phyloP scores from a whole-genome alignment of 164 flowering plant species.

The Chloranthus sessilifolius region DNA sequence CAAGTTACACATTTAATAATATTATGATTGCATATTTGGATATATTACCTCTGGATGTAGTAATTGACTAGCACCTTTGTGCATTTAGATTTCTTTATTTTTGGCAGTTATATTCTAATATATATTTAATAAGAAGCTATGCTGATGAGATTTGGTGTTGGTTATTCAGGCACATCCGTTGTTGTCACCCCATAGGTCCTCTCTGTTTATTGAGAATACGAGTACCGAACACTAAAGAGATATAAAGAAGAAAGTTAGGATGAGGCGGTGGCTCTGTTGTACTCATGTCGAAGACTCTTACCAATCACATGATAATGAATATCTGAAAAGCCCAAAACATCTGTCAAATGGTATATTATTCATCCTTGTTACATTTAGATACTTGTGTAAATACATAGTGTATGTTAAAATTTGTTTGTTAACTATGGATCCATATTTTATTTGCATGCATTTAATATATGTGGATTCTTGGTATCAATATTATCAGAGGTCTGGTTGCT shows the following conservation, averaged over 20 bases:
- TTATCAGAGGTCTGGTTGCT: background rate
- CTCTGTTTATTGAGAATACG: no score
- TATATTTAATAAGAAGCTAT: no score
- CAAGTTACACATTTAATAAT: no score
- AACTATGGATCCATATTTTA: background rate
- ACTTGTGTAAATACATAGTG: background rate
- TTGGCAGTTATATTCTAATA: no score
- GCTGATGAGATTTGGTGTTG: no score
- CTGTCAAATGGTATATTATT: conserved; percentile 13
- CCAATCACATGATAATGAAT: conserved; percentile 15
- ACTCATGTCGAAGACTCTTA: conserved; percentile 13
- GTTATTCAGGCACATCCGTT: no score
- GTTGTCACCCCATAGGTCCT: no score
- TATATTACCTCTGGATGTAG: no score
- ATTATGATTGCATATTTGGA: no score
- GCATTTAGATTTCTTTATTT: no score
- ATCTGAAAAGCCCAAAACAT: conserved; percentile 12
- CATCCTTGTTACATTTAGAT: background rate
- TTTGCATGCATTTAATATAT: background rate
- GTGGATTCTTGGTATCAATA: background rate
- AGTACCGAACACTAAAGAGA: no score
- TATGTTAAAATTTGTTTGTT: background rate
- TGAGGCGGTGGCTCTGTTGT: conserved; percentile 27
- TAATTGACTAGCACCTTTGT: no score
- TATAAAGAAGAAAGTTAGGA: conserved; percentile 13